Conservation (phyloP, 805 yeast species). For the Myxozyma geophila region DNA sequence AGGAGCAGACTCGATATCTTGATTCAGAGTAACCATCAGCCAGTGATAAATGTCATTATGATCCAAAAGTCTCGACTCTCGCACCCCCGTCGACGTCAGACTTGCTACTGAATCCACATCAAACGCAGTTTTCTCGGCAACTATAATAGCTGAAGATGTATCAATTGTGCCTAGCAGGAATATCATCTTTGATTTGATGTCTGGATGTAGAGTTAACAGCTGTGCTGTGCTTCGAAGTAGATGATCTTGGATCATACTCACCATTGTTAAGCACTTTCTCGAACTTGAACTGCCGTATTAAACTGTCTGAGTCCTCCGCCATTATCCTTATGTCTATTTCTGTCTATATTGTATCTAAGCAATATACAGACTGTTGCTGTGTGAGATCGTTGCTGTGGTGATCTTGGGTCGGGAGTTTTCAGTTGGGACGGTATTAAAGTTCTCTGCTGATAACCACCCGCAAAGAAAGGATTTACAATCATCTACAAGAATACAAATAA, state of each 20-base stretch:
- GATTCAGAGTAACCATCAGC: constrained; percentile 63
- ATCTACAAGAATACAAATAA: no score
- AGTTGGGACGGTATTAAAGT: no score
- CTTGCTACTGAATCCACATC: constrained; percentile 21
- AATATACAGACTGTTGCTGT: no score
- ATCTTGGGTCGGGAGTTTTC: no score
- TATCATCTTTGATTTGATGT: constrained; percentile 70
- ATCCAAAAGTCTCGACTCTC: constrained; percentile 52
- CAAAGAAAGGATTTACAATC: no score
- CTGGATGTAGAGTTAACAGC: constrained; percentile 37
- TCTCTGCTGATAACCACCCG: no score
- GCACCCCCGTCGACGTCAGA: constrained; percentile 12
- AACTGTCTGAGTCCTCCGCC: not conserved
- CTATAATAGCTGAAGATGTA: constrained; percentile 64
- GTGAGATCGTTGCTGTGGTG: no score
- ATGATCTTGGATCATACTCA: not conserved
- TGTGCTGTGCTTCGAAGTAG: not conserved
- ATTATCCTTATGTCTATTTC: not conserved
- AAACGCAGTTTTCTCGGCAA: constrained; percentile 76
- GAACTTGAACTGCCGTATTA: constrained; percentile 18
- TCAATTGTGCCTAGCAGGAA: constrained; percentile 71
- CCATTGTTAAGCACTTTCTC: constrained; percentile 20
- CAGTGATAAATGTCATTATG: constrained; percentile 84
- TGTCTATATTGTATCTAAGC: no score
- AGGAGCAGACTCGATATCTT: constrained; percentile 52